These are phyloP conservation scores for Fimicolochytrium jonesii DNA, from an alignment of 192 early-diverging fungal genomes.

Conservation along the genomic window DNA sequence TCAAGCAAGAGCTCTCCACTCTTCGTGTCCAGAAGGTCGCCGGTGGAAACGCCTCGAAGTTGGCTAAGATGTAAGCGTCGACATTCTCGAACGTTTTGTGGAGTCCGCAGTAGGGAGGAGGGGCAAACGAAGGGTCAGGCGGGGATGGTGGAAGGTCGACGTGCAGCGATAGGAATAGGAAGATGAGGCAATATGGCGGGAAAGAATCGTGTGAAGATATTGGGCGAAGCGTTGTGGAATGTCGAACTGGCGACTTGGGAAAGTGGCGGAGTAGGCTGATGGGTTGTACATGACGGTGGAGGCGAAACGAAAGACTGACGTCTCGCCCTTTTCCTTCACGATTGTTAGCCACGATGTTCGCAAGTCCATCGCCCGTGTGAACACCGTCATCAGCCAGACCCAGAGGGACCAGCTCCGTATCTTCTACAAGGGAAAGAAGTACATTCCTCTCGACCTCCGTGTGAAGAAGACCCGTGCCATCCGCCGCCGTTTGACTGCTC, in stretches of 20 bases:
- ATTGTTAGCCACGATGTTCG: slow-evolving; percentile 70
- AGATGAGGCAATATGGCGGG: too few species aligned
- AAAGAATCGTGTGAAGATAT: too few species aligned
- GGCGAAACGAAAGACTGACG: too few species aligned
- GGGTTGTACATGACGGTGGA: too few species aligned
- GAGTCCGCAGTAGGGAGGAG: neutral
- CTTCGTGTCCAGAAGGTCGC: slow-evolving; percentile 94
- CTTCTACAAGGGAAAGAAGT: slow-evolving; percentile 94
- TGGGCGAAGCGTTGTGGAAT: too few species aligned
- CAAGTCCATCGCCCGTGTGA: slow-evolving; percentile 90
- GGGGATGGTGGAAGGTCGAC: too few species aligned
- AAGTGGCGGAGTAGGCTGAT: too few species aligned
- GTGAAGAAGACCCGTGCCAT: slow-evolving; percentile 98
- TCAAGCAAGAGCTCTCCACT: slow-evolving; percentile 89
- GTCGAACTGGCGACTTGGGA: too few species aligned
- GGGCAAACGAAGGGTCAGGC: too few species aligned
- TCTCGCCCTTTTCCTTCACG: neutral
- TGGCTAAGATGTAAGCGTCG: slow-evolving; percentile 70
- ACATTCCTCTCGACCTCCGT: slow-evolving; percentile 93
- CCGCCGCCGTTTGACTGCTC: slow-evolving; percentile 86
- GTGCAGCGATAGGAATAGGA: too few species aligned
- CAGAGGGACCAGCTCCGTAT: slow-evolving; percentile 83
- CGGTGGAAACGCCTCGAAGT: slow-evolving; percentile 71
- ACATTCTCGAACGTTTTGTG: too few species aligned
- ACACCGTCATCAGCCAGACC: slow-evolving; percentile 94